These are phyloP conservation scores for Sporothrix mexicana DNA, from an alignment of 2,329 filamentous ascomycete genomes.

Conservation along the genomic window DNA sequence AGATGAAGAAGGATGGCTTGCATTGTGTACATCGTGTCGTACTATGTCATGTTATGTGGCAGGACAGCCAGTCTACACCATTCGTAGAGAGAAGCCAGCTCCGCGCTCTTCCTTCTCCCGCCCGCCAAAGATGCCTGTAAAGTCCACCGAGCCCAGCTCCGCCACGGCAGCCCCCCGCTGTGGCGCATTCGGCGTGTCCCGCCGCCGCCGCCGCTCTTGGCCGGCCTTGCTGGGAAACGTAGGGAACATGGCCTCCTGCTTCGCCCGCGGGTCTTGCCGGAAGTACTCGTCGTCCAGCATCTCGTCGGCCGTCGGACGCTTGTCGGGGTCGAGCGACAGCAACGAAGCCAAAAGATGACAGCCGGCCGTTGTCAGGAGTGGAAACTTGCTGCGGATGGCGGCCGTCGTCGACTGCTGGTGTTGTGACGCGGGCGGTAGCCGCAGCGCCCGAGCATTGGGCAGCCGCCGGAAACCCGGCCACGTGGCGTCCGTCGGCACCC, in stretches of 20 bases:
- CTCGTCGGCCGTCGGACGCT: slow-evolving; percentile 72
- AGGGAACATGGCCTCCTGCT: slow-evolving; percentile 90
- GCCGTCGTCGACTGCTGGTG: slow-evolving; percentile 49
- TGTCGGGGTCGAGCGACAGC: slow-evolving; percentile 74
- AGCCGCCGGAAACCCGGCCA: slow-evolving; percentile 90
- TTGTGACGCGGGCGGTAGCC: slow-evolving; percentile 61
- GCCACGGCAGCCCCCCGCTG: slow-evolving; percentile 72
- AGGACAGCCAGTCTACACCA: slow-evolving; percentile 51
- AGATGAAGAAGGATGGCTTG: background rate
- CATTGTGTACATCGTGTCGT: background rate
- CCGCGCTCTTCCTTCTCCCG: slow-evolving; percentile 69
- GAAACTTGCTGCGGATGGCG: slow-evolving; percentile 77
- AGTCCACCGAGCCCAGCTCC: slow-evolving; percentile 63
- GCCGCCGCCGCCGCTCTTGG: slow-evolving; percentile 77
- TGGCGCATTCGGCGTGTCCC: slow-evolving; percentile 82
- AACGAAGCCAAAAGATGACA: slow-evolving; percentile 71
- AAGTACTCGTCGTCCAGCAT: slow-evolving; percentile 86
- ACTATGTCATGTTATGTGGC: background rate
- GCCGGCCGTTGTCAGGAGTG: slow-evolving; percentile 78
- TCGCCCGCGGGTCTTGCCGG: slow-evolving; percentile 84
- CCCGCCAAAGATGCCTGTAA: slow-evolving; percentile 73
- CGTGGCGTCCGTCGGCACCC: slow-evolving; percentile 77
- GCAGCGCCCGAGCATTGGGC: slow-evolving; percentile 82
- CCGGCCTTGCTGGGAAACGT: slow-evolving; percentile 96
- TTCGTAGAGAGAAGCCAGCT: slow-evolving; percentile 69